Evolutionary conservation across 148 eudicot genomes (phyloP).

Genomic region (Camellia japonica): DNA sequence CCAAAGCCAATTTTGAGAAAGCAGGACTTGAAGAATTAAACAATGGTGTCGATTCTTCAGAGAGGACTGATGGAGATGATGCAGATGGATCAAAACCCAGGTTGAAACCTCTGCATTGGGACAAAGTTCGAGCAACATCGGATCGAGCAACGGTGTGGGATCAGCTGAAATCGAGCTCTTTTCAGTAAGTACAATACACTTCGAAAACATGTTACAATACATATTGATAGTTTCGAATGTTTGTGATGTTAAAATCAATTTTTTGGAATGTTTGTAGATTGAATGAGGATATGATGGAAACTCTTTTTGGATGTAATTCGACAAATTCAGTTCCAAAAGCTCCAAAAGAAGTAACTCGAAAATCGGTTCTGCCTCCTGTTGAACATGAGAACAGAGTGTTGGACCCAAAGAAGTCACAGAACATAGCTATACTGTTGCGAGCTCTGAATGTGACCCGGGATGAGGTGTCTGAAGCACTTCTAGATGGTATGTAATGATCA

Average conservation of each 20-base stretch:
- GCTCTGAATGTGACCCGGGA: conserved; percentile 71
- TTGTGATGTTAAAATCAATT: not conserved
- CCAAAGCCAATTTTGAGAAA: conserved; percentile 33
- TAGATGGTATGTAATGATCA: conserved; percentile 42
- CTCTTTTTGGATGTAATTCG: conserved; percentile 54
- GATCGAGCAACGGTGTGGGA: conserved; percentile 93
- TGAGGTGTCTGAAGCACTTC: conserved; percentile 60
- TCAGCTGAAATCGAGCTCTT: conserved; percentile 87
- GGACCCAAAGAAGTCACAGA: conserved; percentile 75
- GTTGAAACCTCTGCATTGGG: conserved; percentile 94
- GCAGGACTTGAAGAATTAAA: conserved; percentile 27
- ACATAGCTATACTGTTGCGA: conserved; percentile 62
- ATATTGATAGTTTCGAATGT: not conserved
- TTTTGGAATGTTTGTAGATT: conserved; percentile 36
- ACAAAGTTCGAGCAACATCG: conserved; percentile 86
- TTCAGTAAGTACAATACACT: conserved; percentile 57
- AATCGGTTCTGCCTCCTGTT: conserved; percentile 44
- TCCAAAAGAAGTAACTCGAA: conserved; percentile 19
- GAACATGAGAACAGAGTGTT: conserved; percentile 58
- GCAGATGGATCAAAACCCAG: conserved; percentile 61
- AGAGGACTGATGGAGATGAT: conserved; percentile 54
- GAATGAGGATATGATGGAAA: conserved; percentile 71
- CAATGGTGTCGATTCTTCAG: conserved; percentile 36
- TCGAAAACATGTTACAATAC: not conserved
- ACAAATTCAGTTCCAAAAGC: conserved; percentile 40